phyloP scores from a whole-genome alignment of 805 yeast species.

The Komagataella populi region DNA sequence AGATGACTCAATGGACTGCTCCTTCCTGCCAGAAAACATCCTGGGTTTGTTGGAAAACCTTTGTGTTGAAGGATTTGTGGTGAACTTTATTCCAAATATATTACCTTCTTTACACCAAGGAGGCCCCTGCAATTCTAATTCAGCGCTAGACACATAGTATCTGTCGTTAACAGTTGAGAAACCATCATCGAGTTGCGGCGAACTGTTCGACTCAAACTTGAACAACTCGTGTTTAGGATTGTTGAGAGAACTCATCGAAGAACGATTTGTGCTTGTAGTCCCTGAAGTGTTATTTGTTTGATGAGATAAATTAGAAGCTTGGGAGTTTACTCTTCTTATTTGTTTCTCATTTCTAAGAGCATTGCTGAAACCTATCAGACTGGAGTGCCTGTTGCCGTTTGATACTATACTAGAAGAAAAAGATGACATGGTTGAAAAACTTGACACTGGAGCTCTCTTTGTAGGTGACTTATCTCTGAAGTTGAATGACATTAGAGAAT shows the following conservation, averaged over 20 bases:
- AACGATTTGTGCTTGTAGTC: background rate
- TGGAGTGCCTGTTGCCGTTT: background rate
- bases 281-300: background rate
- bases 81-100: background rate
- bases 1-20: background rate
- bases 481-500: background rate
- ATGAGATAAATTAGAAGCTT: conserved; percentile 6
- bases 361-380: conserved; percentile 11
- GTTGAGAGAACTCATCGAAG: background rate
- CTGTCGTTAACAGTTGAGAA: background rate
- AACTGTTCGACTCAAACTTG: background rate
- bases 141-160: conserved; percentile 6
- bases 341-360: conserved; percentile 13
- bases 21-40: conserved; percentile 16
- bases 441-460: background rate
- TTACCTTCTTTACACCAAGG: conserved; percentile 69
- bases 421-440: background rate
- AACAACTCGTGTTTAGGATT: background rate
- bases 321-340: conserved; percentile 8
- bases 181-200: background rate
- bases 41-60: conserved; percentile 2
- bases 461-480: background rate
- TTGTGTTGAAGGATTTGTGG: background rate
- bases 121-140: conserved; percentile 54
- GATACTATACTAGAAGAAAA: background rate